Evolutionary conservation across 305 asterid species (phyloP), one percentile per base, ranked within the genome.

Genomic region (Solanum aculeatissimum): DNA sequence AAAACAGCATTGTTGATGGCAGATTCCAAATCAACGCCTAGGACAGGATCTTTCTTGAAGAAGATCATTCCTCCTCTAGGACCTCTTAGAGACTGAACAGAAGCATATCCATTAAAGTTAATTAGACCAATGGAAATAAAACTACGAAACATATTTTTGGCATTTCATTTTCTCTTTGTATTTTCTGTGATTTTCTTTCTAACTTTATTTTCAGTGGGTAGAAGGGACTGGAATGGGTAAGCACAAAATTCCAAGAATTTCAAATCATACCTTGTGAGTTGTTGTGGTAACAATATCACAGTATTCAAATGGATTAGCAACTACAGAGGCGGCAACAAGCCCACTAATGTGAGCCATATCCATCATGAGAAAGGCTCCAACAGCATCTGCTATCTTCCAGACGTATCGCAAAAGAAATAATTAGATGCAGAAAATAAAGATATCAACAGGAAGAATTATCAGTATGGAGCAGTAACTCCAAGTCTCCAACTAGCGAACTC

Each of bases 51-150:
- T 90, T 93, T 95, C 92, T 86, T 93, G 95, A 95, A 97, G 88
- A 97, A 97, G 84, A 97, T 97, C 98, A 97, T 95, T 88, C 98
- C 98, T 40, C 99, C 99, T 88, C 99, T 92, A 14, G 98, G 98
- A 57, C 99, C 98, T 90, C 98, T 92, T 83, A 95, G 94, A 85
- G 98, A 95, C 99, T 97, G 92, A 65, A 89, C 85, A 89, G 85
- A 86, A 11, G 60, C 40, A 45, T 45, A 14, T 9, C 14, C 58
- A 72, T 68, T 38, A 35, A 68, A 23, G 32, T 45, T 45, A 45
- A 72, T 72, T 21, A 72, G 58, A 14, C 21, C 25, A 75, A 27
- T 25, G 62, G 21, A 75, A 45, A 75, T 47, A 25, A 49, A 75
- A 75, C 10, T 11, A 47, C 6, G 13, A 9, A 49, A 75, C 25